Evolutionary conservation across 805 yeast species (phyloP), one percentile per base, ranked within the genome.

Genomic region (Teunomyces stri): DNA sequence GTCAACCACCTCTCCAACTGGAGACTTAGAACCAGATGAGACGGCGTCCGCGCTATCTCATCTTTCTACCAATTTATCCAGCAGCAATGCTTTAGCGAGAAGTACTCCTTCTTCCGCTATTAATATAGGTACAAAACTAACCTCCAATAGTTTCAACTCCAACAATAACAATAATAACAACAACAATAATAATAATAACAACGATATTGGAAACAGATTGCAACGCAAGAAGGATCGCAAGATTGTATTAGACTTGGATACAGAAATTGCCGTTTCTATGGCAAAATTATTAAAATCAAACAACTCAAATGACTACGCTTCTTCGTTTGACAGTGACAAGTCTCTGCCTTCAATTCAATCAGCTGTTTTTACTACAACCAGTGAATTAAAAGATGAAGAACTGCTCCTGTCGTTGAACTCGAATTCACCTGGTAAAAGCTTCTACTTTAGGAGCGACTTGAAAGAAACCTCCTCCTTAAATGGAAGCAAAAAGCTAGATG

Each of bases 191-290:
- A 38, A 38, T 43, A 46, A 44, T 25, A 49, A 44, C 30, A 49
- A 44, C 34, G 40, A 44, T 47, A 43, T 42, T 28, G 27, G 36
- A 42, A 38, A 38, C 44, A 46, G 42, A 40, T 42, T 11, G 5
- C 28, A 15, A 11, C 20, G 35, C 43, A 36, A 37, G 36, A 29
- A 47, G 28, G 39, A 40, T 39, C 44, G 44, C 33, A 18, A 34
- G 25, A 37, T 38, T 42, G 35, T 31, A 30, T 50, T 51, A 25
- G 64, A 62, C 44, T 51, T 62, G 42, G 76, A 72, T 47, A 54
- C 74, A 36, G 80, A 75, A 45, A 74, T 77, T 37, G 76, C 74
- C 20, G 70, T 68, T n/a, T 68, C 75, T 29, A 66, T 74, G 73
- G 80, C 81, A 2, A 62, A 59, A 42, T 62, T 76, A 18, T 56